Conservation (phyloP, 2,329 filamentous ascomycete species). For the Colletotrichum orbiculare region DNA sequence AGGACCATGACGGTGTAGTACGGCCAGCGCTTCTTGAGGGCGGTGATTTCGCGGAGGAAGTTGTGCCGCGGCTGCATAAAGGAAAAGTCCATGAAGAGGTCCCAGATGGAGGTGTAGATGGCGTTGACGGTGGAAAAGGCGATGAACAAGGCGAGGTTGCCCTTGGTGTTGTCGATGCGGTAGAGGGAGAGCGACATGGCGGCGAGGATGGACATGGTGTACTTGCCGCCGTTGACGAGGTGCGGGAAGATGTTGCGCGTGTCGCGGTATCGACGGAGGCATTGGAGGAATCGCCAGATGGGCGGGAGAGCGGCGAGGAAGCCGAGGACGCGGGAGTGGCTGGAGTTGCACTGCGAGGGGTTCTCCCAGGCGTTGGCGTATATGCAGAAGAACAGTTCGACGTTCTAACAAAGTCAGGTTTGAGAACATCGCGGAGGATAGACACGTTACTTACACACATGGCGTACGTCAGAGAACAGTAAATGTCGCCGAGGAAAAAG, state of each 20-base stretch:
- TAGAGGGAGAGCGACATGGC: constrained; percentile 85
- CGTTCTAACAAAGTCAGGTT: constrained; percentile 67
- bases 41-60: constrained; percentile 80
- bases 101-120: constrained; percentile 90
- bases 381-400: constrained; percentile 93
- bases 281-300: constrained; percentile 92
- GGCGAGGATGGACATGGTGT: constrained; percentile 83
- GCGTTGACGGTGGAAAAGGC: constrained; percentile 84
- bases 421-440: too few species aligned
- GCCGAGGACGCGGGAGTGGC: constrained; percentile 82
- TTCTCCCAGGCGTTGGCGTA: constrained; percentile 83
- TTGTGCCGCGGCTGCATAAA: constrained; percentile 80
- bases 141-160: constrained; percentile 78
- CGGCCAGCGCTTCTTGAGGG: constrained; percentile 80
- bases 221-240: constrained; percentile 92
- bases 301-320: constrained; percentile 87
- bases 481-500: constrained; percentile 98
- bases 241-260: constrained; percentile 91
- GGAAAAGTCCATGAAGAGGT: constrained; percentile 96
- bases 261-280: constrained; percentile 87
- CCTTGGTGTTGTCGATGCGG: constrained; percentile 72
- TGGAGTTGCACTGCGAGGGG: constrained; percentile 84
- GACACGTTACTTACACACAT: constrained; percentile 73
- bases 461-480: constrained; percentile 92
- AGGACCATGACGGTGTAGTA: constrained; percentile 89